Conservation (phyloP, 148 eudicot species). For the Nepenthes mirabilis region DNA sequence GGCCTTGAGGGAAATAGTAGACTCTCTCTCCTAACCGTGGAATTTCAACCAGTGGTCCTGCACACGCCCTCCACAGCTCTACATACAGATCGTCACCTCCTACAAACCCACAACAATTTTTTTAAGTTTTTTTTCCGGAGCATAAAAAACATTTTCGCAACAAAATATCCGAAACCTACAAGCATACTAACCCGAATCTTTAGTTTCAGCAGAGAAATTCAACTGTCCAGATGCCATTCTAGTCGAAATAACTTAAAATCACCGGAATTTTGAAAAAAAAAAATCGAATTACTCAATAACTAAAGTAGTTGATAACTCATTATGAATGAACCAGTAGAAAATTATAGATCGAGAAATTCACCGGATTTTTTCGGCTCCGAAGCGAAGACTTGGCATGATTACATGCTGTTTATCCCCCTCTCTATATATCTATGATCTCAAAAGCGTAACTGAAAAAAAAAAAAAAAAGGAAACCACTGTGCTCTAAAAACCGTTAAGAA, state of each 20-base stretch:
- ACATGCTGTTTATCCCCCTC: neutral
- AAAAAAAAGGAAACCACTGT: neutral
- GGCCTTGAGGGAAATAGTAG: conserved; percentile 91
- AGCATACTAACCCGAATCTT: conserved; percentile 17
- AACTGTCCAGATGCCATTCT: conserved; percentile 32
- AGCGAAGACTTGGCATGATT: neutral
- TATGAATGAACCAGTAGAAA: too few relatives aligned
- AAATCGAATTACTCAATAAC: too few relatives aligned
- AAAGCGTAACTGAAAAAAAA: neutral
- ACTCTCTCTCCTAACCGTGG: conserved; percentile 55
- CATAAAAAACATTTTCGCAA: neutral
- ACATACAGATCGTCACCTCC: conserved; percentile 40
- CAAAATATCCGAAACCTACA: neutral
- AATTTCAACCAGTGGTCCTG: conserved; percentile 82
- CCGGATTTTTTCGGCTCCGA: too few relatives aligned
- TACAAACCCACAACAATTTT: conserved; percentile 2
- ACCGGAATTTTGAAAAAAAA: neutral
- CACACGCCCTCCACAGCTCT: conserved; percentile 90
- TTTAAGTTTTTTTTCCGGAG: neutral
- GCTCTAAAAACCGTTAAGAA: neutral
- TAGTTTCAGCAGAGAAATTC: conserved; percentile 21
- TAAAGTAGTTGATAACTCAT: too few relatives aligned
- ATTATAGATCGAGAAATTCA: too few relatives aligned
- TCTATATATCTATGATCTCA: too few relatives aligned
- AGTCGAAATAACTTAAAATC: neutral